Evolutionary conservation across 2,329 filamentous ascomycete species (phyloP), one percentile per base, ranked within the genome.

Genomic region (Colletotrichum spaethianum): DNA sequence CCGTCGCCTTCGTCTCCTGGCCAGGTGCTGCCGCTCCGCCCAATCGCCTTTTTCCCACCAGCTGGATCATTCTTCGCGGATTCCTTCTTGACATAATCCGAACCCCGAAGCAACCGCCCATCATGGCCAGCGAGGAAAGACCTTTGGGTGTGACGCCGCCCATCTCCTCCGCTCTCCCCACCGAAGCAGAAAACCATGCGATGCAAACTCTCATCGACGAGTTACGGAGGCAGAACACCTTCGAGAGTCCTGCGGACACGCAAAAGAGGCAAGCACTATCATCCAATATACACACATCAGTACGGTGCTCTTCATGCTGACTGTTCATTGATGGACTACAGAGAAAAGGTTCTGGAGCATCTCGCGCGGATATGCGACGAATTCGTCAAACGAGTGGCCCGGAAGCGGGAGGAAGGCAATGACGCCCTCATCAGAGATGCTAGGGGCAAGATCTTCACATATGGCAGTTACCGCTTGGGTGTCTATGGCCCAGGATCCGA

Each of bases 401-500:
- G 88, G 75, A 88, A 90, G 78, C 95, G 93, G 81, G 92, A 91
- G 73, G 86, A 87, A 9, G 87, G 96, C 62, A 93, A 95, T 56
- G 90, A 94, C 53, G 91, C 92, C 40, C 89, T 96, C 56, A 89
- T 96, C 56, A 94, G 95, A 76, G 92, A 93, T 78, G 94, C 95
- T 7, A 94, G 95, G 64, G 96, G 95, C 75, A 96, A 96, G 84
- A 92, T 99, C 76, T 98, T 97, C 81, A 97, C 96, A 1, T 99
- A 96, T 82, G 96, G 96, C 75, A 98, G 96, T 83, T 99, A 96
- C 82, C 93, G 95, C 48, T 87, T 99, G 16, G 96, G 96, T 72
- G 96, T 98, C 31, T 98, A 94, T 82, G 95, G 95, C 7, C 96
- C 96, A 55, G 95, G 95, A 62, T 98, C 96, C 57, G 96, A 99